A percentile compares a stretch with the other conserved stretches of the same genome.
phyloP scores from a whole-genome alignment of 75 land plant genomes.

The Sequoiadendron giganteum region DNA sequence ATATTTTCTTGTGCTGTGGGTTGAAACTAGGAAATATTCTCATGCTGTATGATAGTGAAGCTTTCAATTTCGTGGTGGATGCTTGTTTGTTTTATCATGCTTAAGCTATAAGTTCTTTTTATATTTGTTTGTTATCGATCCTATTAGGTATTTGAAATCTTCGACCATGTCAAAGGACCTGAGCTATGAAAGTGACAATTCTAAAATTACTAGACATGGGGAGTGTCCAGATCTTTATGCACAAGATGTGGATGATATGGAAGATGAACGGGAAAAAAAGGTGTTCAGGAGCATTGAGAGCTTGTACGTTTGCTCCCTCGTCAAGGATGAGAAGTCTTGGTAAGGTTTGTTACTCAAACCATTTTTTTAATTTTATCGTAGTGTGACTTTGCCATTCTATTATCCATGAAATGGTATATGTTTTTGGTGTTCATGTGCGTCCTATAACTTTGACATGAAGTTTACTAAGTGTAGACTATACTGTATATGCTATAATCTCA shows the following conservation, averaged over 20 bases:
- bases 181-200: background rate
- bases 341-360: constrained; percentile 1
- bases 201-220: background rate
- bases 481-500: background rate
- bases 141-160: constrained; percentile 5
- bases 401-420: background rate
- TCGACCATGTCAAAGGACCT: background rate
- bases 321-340: constrained; percentile 2
- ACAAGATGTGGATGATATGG: constrained; percentile 9
- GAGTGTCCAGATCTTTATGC: background rate
- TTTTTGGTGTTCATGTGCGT: background rate
- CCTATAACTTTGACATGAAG: background rate
- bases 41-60: background rate
- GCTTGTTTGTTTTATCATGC: background rate
- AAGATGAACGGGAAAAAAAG: background rate
- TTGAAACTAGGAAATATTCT: background rate
- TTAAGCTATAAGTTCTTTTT: background rate
- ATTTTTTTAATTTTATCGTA: background rate
- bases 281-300: background rate
- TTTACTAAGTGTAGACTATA: background rate
- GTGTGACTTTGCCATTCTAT: background rate
- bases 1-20: background rate
- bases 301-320: background rate
- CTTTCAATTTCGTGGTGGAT: background rate
- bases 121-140: background rate